Evolutionary conservation across 2,329 filamentous ascomycete species (phyloP), one percentile per base, ranked within the genome.

Genomic region (Corynespora cassiicola): DNA sequence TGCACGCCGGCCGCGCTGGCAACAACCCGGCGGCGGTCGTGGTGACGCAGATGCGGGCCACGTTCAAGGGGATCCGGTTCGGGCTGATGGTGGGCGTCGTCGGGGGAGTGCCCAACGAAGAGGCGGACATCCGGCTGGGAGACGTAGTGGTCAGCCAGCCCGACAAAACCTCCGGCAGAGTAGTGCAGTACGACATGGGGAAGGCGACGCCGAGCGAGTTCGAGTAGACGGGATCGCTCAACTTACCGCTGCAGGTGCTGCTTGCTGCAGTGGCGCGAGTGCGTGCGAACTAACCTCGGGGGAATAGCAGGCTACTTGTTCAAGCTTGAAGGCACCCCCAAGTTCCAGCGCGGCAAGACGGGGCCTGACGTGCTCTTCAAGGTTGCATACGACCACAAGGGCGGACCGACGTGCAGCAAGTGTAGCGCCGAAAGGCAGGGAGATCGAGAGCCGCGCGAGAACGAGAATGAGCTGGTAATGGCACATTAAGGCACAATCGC

Each of bases 71-170:
- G 2, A 68, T 74, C 21, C 57, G 50, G 14, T 58, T 75, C 24
- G 64, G 63, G 2, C 54, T 77, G 2, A 65, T 77, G 61, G 71
- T 76, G 1, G 73, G 73, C 12, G 69, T 76, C 23, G 72, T 68
- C 0, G 66, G 67, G 18, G 56, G 56, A 14, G 54, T 57, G 10
- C 50, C 54, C 7, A 47, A 41, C 22, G 27, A 12, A 4, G 36
- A 45, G 24, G 28, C 25, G 23, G 56, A 60, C 29, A 46, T 58
- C 8, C 45, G 56, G 17, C 53, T 60, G 12, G 56, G 56, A 7
- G 56, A 60, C 17, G 51, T 60, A 11, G 54, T 57, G 17, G 47
- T 58, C 8, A 54, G 49, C 46, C 35, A 48, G 14, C 54, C 52
- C 10, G 8, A 42, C 3, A 0, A 11, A n/a, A 15, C 17, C 7